Percentiles rank a stretch among this genome's conserved stretches.
Evolutionary conservation across 805 yeast species (phyloP).

Genomic region (Schizosaccharomyces japonicus): DNA sequence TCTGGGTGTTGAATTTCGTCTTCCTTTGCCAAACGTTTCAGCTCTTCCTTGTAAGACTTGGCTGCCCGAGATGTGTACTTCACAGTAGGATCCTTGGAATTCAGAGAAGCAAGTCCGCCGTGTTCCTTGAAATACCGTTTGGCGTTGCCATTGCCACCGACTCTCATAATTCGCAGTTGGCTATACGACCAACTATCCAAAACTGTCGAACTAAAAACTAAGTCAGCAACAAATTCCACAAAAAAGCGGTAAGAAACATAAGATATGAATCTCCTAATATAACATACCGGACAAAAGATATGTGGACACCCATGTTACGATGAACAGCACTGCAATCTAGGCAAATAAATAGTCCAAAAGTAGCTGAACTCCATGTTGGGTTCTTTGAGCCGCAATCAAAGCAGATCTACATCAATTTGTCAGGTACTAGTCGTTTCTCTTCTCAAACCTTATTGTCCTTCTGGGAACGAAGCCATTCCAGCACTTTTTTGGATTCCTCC

Average conservation of each 20-base stretch:
- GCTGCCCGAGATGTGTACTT: slow-evolving; percentile 71
- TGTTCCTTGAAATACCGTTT: slow-evolving; percentile 61
- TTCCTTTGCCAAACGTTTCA: slow-evolving; percentile 38
- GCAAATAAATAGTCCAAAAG: slow-evolving; percentile 81
- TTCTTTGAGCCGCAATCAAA: slow-evolving; percentile 85
- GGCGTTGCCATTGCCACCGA: slow-evolving; percentile 79
- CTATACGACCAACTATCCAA: slow-evolving; percentile 85
- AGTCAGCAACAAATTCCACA: slow-evolving; percentile 26
- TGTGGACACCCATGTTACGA: slow-evolving; percentile 86
- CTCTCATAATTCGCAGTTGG: slow-evolving; percentile 74
- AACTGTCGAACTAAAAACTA: slow-evolving; percentile 30
- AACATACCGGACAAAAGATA: slow-evolving; percentile 30
- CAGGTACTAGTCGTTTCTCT: neutral
- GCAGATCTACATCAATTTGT: slow-evolving; percentile 24
- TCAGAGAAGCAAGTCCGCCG: slow-evolving; percentile 56
- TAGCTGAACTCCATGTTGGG: slow-evolving; percentile 96
- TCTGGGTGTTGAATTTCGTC: slow-evolving; percentile 52
- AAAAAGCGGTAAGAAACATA: neutral
- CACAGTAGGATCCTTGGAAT: slow-evolving; percentile 38
- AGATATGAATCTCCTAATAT: no score
- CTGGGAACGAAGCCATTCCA: neutral
- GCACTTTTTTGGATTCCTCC: slow-evolving; percentile 2
- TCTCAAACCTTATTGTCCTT: slow-evolving; percentile 2
- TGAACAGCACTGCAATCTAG: slow-evolving; percentile 89
- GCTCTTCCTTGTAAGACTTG: slow-evolving; percentile 52